phyloP scores from a whole-genome alignment of 1,284 basidiomycete species.

The Rhodotorula sp. region DNA sequence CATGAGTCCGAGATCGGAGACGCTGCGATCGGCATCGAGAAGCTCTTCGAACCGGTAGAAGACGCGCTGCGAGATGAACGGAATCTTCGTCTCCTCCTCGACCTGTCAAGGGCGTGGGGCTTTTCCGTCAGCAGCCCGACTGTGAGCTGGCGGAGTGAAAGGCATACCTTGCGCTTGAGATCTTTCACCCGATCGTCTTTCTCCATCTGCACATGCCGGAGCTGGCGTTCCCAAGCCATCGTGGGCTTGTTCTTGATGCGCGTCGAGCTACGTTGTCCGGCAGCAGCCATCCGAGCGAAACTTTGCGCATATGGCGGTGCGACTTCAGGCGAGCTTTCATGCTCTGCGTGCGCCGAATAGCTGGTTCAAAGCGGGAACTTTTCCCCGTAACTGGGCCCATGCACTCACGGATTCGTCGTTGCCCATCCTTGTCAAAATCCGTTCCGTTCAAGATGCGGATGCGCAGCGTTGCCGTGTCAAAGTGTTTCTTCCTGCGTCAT shows the following conservation, averaged over 20 bases:
- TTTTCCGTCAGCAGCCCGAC: not conserved
- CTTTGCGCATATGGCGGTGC: not conserved
- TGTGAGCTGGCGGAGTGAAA: too few species aligned
- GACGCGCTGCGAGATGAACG: conserved; percentile 69
- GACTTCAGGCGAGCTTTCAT: not conserved
- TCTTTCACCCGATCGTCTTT: conserved; percentile 70
- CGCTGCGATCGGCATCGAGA: conserved; percentile 57
- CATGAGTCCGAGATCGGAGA: conserved; percentile 61
- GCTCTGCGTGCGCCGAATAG: not conserved
- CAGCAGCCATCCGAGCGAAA: not conserved
- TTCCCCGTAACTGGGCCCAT: not conserved
- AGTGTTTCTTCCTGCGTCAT: conserved; percentile 23
- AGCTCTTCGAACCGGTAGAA: conserved; percentile 64
- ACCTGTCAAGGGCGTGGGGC: conserved; percentile 51
- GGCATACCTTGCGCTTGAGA: conserved; percentile 65
- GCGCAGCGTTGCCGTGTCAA: conserved; percentile 15
- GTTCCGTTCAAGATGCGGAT: conserved; percentile 10
- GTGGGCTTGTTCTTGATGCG: conserved; percentile 18
- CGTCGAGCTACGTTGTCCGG: conserved; percentile 8
- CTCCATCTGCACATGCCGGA: conserved; percentile 49
- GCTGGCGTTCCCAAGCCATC: not conserved
- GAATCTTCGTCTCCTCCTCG: conserved; percentile 61
- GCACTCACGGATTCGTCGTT: conserved; percentile 14
- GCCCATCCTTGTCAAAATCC: conserved; percentile 25
- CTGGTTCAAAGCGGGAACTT: not conserved